Evolutionary conservation across 2,329 filamentous ascomycete species (phyloP), one percentile per base, ranked within the genome.

Genomic region (Pseudogymnoascus verrucosus): DNA sequence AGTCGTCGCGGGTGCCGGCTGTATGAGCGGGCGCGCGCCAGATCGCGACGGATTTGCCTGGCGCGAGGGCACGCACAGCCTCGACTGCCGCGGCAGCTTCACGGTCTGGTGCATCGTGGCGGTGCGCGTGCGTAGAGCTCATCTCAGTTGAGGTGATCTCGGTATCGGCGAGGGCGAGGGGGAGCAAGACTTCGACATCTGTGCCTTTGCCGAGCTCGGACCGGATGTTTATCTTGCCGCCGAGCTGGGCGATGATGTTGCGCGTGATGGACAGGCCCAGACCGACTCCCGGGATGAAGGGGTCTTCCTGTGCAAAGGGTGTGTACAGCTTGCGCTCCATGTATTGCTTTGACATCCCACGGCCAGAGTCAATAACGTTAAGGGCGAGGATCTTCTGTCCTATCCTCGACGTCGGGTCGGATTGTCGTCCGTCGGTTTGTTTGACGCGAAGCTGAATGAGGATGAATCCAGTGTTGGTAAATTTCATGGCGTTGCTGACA

Each of bases 241-340:
- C 78, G 0, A 89, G 76, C 31, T 83, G 81, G 51, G 82, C 80
- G 11, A 88, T 81, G 31, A 89, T 83, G 62, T 77, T 77, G 86
- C 80, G 79, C 60, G 89, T 86, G 11, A 89, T 85, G 5, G 82
- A 85, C 28, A 89, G 72, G 0, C 86, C 86, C 0, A 89, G 74
- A 0, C 85, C 86, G 1, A 83, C 84, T 0, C 87, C 69, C 85
- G 82, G 80, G 1, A 82, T 79, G 23, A 89, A 74, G 0, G 79
- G 76, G 62, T 86, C 81, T 68, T 88, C 85, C 66, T 88, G 85
- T 0, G 78, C 75, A 65, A 87, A 87, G 0, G 84, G 83, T 0
- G 80, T 81, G 67, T 84, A 88, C 0, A 88, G 73, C 14, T 80
- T 79, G 3, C 80, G 80, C 19, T 81, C 77, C 62, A 86, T 75